Conservation (phyloP, 2,329 filamentous ascomycete species). For the Aquanectria penicillioides region DNA sequence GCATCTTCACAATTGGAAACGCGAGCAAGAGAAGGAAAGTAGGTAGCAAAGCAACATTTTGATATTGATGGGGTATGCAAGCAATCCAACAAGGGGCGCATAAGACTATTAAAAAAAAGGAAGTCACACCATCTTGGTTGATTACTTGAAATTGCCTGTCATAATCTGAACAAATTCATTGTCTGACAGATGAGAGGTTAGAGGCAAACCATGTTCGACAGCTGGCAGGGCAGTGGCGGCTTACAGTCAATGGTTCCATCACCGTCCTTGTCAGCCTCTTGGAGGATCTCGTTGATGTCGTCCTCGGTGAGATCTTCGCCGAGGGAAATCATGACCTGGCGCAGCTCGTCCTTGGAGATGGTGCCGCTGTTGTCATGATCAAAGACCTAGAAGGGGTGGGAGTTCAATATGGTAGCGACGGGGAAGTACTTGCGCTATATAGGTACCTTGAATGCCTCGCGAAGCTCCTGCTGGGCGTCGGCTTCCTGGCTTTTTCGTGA, state of each 20-base stretch:
- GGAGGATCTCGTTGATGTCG: conserved; percentile 93
- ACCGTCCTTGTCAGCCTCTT: conserved; percentile 88
- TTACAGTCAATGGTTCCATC: conserved; percentile 89
- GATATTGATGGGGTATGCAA: no score
- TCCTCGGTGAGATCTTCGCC: conserved; percentile 91
- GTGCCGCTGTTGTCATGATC: conserved; percentile 93
- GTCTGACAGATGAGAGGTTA: not conserved
- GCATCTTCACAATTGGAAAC: no score
- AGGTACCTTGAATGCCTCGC: conserved; percentile 83
- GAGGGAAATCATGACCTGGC: conserved; percentile 92
- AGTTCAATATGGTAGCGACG: no score
- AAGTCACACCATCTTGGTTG: no score
- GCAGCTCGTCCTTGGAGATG: conserved; percentile 87
- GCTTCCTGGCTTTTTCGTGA: conserved; percentile 94
- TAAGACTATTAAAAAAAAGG: no score
- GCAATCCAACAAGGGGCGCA: no score
- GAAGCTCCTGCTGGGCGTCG: conserved; percentile 89
- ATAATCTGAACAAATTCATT: conserved; percentile 1
- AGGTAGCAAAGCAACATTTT: no score
- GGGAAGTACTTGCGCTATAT: not conserved
- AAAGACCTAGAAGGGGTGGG: conserved; percentile 65
- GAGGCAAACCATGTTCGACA: not conserved
- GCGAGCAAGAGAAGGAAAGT: no score
- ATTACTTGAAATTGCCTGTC: no score
- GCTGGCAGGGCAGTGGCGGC: conserved; percentile 42